Percentiles rank a stretch among this genome's conserved stretches.
Conservation (phyloP, 768 basidiomycete species). For the Rhodocollybia butyracea region DNA sequence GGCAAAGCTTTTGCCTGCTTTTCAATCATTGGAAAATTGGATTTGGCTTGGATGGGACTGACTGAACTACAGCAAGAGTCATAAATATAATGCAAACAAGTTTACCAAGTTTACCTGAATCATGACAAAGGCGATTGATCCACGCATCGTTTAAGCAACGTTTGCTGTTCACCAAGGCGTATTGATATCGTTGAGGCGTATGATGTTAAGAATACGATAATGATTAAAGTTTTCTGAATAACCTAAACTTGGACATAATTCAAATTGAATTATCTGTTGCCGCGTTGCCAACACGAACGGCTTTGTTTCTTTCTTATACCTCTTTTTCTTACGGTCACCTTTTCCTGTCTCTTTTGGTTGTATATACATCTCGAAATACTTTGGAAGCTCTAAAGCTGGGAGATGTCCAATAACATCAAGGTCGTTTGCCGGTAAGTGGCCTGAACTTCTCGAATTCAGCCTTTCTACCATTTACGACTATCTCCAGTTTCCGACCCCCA, state of each 20-base stretch:
- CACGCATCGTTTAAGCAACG: no score
- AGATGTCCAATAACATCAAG: constrained; percentile 88
- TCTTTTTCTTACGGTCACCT: not conserved
- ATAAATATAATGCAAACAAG: no score
- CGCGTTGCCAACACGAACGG: constrained; percentile 17
- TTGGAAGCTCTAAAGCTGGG: constrained; percentile 8
- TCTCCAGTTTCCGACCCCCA: constrained; percentile 83
- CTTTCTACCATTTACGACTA: constrained; percentile 11
- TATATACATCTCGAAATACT: no score
- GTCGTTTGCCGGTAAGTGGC: constrained; percentile 92
- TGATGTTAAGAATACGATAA: constrained; percentile 9
- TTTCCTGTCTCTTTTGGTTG: not conserved
- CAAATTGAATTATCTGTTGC: not conserved
- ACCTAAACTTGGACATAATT: no score
- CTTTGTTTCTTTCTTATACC: not conserved
- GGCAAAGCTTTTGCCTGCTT: no score
- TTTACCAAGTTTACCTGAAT: no score
- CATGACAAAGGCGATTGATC: no score
- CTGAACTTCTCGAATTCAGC: constrained; percentile 7
- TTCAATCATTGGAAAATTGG: no score
- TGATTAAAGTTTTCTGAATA: not conserved
- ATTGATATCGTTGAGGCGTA: no score
- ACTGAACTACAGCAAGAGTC: no score
- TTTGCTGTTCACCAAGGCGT: no score
- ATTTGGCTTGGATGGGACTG: no score